phyloP scores from a whole-genome alignment of 2,329 filamentous ascomycete genomes.

The Zasmidium cellare region DNA sequence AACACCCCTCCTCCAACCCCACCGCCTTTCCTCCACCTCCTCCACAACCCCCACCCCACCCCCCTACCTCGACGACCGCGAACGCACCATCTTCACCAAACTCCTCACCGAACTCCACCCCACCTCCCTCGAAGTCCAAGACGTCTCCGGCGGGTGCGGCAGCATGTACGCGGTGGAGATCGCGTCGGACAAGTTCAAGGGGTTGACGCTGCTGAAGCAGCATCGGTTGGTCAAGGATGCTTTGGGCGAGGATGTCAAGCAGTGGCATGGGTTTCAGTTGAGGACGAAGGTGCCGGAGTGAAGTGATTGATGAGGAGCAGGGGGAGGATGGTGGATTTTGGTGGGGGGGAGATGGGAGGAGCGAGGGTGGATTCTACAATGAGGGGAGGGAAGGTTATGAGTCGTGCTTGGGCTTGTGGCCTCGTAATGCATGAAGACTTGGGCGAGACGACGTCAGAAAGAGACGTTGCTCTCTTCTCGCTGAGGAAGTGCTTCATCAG shows the following conservation, averaged over 20 bases:
- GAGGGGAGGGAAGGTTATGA: not conserved
- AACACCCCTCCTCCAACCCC: not conserved
- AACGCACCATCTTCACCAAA: slow-evolving; percentile 50
- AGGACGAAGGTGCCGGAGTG: slow-evolving; percentile 60
- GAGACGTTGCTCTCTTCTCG: no score
- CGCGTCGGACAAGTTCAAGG: slow-evolving; percentile 68
- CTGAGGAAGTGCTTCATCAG: no score
- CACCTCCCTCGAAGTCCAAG: slow-evolving; percentile 60
- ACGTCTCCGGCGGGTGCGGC: slow-evolving; percentile 80
- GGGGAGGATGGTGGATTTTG: not conserved
- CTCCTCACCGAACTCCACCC: slow-evolving; percentile 45
- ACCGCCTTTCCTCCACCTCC: slow-evolving; percentile 4
- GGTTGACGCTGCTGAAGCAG: slow-evolving; percentile 73
- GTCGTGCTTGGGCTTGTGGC: not conserved
- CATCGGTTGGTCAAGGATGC: slow-evolving; percentile 77
- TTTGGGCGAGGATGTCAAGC: slow-evolving; percentile 72
- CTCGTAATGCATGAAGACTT: no score
- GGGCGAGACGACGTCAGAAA: no score
- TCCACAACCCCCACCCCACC: slow-evolving; percentile 47
- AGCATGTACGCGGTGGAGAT: slow-evolving; percentile 87
- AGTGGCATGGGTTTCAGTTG: slow-evolving; percentile 81
- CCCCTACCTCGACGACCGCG: slow-evolving; percentile 48
- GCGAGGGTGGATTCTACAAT: not conserved
- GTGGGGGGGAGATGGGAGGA: not conserved
- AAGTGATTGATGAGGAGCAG: not conserved